phyloP scores from a whole-genome alignment of 2,329 filamentous ascomycete species.

The Pseudogymnoascus sp. region DNA sequence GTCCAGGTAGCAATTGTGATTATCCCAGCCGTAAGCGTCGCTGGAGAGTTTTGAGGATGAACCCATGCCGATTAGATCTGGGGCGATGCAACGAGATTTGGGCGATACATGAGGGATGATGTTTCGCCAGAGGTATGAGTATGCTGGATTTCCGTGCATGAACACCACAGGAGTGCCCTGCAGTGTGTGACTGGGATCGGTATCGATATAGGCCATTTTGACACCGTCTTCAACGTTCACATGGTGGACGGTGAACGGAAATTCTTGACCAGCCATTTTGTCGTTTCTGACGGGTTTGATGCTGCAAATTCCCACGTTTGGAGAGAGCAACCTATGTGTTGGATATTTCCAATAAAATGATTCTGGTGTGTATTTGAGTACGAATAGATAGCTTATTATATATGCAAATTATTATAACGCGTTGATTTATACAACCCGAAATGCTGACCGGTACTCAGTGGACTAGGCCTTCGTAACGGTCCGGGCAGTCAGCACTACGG shows the following conservation, averaged over 20 bases:
- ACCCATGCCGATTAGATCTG: not conserved
- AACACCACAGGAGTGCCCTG: not conserved
- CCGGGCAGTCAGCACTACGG: not conserved
- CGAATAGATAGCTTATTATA: not conserved
- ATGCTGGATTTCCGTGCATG: conserved; percentile 3
- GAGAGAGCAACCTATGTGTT: not conserved
- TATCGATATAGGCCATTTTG: not conserved
- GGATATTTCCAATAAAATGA: not conserved
- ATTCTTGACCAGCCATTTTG: not conserved
- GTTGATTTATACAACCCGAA: not conserved
- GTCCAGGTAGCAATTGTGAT: not conserved
- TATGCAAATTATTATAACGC: not conserved
- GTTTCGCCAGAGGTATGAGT: conserved; percentile 2
- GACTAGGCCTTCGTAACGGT: not conserved
- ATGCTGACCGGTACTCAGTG: not conserved
- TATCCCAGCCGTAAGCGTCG: not conserved
- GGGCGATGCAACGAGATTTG: not conserved
- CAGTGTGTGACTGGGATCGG: not conserved
- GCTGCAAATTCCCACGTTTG: not conserved
- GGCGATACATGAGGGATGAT: conserved; percentile 1
- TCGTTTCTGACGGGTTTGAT: not conserved
- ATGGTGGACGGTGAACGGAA: not conserved
- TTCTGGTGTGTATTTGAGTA: not conserved
- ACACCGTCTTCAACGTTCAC: not conserved
- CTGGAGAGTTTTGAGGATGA: not conserved